A percentile compares a stretch with the other conserved stretches of the same genome.
Conservation (phyloP, 2,329 filamentous ascomycete species). For the Colletotrichum orbiculare region DNA sequence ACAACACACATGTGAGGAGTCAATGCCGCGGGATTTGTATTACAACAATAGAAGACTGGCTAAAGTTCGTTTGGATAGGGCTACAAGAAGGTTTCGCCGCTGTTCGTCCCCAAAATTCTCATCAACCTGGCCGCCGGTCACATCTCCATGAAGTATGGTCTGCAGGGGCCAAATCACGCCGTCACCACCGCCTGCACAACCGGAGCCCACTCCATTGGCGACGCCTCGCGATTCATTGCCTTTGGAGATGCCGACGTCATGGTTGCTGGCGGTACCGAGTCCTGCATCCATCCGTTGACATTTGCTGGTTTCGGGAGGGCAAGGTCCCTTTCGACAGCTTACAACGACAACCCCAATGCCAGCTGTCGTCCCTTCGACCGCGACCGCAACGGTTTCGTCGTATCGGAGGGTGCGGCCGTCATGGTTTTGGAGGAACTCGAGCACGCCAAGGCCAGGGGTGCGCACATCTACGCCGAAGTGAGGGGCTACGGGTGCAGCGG, state of each 20-base stretch:
- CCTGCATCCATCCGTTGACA: conserved; percentile 93
- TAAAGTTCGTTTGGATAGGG: conserved; percentile 64
- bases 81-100: conserved; percentile 90
- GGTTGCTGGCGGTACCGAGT: conserved; percentile 94
- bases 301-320: conserved; percentile 92
- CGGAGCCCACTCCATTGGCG: conserved; percentile 92
- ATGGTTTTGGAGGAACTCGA: conserved; percentile 90
- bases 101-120: conserved; percentile 92
- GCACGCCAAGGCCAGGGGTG: conserved; percentile 83
- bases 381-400: conserved; percentile 85
- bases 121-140: conserved; percentile 97
- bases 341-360: conserved; percentile 76
- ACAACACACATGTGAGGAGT: conserved; percentile 73
- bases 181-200: conserved; percentile 97
- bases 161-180: conserved; percentile 91
- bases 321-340: conserved; percentile 84
- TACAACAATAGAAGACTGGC: conserved; percentile 26
- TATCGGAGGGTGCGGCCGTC: conserved; percentile 91
- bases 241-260: conserved; percentile 93
- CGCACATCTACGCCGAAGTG: conserved; percentile 88
- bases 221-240: conserved; percentile 92
- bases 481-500: conserved; percentile 90
- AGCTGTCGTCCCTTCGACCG: conserved; percentile 91
- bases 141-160: conserved; percentile 90
- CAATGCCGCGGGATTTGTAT: conserved; percentile 21